Conservation (phyloP, 106 monocot species). For the Dioscorea zingiberensis region DNA sequence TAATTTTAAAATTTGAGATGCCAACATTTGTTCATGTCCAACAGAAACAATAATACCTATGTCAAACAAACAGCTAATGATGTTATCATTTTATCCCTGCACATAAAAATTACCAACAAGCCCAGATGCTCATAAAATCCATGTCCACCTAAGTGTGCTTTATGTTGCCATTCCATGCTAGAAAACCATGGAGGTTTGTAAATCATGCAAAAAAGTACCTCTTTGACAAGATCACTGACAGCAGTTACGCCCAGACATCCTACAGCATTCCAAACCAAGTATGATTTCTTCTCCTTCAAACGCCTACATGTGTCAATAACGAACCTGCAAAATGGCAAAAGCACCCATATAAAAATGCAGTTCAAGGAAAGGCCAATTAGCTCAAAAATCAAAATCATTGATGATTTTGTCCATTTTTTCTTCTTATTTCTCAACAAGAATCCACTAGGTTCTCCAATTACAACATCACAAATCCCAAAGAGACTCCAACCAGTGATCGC, state of each 20-base stretch:
- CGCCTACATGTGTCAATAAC: slow-evolving; percentile 76
- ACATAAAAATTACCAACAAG: no score
- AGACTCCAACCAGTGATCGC: neutral
- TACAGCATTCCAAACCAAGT: slow-evolving; percentile 91
- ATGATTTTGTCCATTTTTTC: neutral
- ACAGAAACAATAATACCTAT: no score
- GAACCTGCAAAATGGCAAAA: slow-evolving; percentile 44
- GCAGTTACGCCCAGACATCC: slow-evolving; percentile 81
- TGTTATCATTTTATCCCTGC: no score
- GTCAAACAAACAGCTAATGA: no score
- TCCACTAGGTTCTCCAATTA: neutral
- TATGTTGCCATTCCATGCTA: no score
- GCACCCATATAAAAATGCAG: neutral
- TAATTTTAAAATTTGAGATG: no score
- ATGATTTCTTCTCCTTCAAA: slow-evolving; percentile 86
- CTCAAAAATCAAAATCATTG: neutral
- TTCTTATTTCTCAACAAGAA: neutral
- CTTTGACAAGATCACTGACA: slow-evolving; percentile 77
- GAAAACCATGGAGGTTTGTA: neutral
- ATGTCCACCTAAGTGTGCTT: no score
- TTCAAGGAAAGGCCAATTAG: neutral
- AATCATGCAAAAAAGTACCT: slow-evolving; percentile 39
- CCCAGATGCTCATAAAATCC: no score
- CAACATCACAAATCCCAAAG: no score
- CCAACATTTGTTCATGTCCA: no score